Percentiles rank a stretch among this genome's conserved stretches.
phyloP scores from a whole-genome alignment of 1,284 basidiomycete species.

The Mycosarcoma mackinlayi region DNA sequence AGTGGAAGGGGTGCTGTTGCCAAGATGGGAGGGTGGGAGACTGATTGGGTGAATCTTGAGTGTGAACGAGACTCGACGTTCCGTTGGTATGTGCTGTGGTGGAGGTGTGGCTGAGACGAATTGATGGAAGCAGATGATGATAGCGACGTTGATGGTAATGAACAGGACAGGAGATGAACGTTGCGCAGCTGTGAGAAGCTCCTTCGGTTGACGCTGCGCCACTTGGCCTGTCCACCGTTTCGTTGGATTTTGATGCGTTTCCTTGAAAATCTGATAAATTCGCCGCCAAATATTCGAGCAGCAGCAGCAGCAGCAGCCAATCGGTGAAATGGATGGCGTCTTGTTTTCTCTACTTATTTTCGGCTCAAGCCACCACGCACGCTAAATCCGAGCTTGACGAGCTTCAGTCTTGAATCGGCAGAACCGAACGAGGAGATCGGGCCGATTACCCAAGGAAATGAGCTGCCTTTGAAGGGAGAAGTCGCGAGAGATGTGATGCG shows the following conservation, averaged over 20 bases:
- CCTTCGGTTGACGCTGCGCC: too few relatives aligned
- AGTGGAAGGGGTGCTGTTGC: neutral
- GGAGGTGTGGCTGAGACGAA: too few relatives aligned
- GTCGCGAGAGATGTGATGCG: neutral
- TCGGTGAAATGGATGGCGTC: conserved; percentile 2
- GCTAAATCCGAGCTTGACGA: conserved; percentile 1
- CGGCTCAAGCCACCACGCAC: neutral
- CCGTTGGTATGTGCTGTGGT: too few relatives aligned
- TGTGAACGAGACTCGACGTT: too few relatives aligned
- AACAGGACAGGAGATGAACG: neutral
- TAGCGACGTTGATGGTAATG: too few relatives aligned
- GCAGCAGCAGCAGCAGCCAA: neutral
- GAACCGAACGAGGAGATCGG: too few relatives aligned
- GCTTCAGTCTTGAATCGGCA: too few relatives aligned
- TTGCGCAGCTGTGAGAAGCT: too few relatives aligned
- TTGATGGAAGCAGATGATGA: too few relatives aligned
- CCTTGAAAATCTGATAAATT: conserved; percentile 22
- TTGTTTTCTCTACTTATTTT: neutral
- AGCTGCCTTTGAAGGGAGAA: too few relatives aligned
- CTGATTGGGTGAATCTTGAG: too few relatives aligned
- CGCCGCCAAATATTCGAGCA: neutral
- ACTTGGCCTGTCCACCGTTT: neutral
- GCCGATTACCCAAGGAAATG: neutral
- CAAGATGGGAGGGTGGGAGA: too few relatives aligned
- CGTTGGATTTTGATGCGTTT: neutral